These are phyloP conservation scores for Lathyrus oleraceus DNA, from an alignment of 306 rosid species.

Conservation along the genomic window DNA sequence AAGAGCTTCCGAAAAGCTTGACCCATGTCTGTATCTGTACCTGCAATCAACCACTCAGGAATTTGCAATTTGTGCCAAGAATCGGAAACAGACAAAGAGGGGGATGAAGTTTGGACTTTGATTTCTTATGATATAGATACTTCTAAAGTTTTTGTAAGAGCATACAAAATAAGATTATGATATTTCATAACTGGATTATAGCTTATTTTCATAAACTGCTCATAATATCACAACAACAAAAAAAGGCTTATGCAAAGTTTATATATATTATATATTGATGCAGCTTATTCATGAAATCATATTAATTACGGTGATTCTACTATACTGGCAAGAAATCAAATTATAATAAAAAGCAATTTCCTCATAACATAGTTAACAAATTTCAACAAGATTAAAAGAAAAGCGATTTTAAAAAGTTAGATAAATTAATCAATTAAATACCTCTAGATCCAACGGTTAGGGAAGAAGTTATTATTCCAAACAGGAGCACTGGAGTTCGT, in stretches of 20 bases:
- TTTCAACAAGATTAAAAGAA: background rate
- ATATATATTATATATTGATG: background rate
- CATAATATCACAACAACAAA: background rate
- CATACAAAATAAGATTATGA: background rate
- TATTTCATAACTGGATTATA: background rate
- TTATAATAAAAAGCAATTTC: background rate
- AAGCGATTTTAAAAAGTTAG: background rate
- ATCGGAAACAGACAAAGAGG: background rate
- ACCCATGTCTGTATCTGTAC: conserved; percentile 22
- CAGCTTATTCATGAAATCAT: background rate
- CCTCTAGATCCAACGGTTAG: conserved; percentile 79
- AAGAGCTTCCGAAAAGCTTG: conserved; percentile 59
- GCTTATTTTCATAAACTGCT: background rate
- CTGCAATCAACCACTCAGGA: too few species aligned
- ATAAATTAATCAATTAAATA: conserved; percentile 1
- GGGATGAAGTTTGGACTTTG: background rate
- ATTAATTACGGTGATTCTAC: background rate
- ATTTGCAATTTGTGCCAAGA: background rate
- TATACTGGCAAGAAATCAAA: background rate
- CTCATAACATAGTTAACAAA: background rate
- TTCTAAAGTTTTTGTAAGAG: background rate
- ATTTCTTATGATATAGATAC: background rate
- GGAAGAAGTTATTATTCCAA: conserved; percentile 72
- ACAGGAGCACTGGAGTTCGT: conserved; percentile 88
- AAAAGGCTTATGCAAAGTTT: background rate